Evolutionary conservation across 805 yeast genomes (phyloP).

Genomic region (Diddensiella santjacobensis): DNA sequence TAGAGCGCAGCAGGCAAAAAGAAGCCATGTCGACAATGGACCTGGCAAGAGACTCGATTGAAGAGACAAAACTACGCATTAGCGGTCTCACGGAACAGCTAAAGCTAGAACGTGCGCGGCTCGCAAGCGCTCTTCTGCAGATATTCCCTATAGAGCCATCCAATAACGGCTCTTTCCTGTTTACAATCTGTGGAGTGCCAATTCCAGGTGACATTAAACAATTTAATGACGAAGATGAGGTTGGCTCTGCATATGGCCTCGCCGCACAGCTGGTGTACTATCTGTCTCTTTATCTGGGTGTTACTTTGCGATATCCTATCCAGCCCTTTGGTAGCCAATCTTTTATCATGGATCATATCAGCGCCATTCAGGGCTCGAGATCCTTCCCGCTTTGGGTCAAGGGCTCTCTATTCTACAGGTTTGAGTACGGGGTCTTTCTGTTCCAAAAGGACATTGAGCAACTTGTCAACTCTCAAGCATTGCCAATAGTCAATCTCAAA

Average conservation of each 20-base stretch:
- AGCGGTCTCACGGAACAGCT: neutral
- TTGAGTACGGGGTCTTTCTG: constrained; percentile 48
- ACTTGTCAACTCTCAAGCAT: constrained; percentile 31
- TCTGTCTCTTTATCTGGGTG: constrained; percentile 40
- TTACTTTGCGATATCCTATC: constrained; percentile 49
- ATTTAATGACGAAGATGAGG: constrained; percentile 37
- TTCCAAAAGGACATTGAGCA: constrained; percentile 48
- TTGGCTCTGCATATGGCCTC: constrained; percentile 49
- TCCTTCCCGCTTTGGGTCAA: constrained; percentile 50
- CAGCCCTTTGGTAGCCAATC: constrained; percentile 47
- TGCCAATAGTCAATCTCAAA: constrained; percentile 33
- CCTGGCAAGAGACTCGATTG: neutral
- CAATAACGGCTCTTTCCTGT: constrained; percentile 23
- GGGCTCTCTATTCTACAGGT: constrained; percentile 41
- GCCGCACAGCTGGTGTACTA: constrained; percentile 41
- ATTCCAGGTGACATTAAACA: constrained; percentile 29
- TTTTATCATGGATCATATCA: constrained; percentile 46
- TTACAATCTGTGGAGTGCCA: constrained; percentile 35
- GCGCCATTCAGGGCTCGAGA: constrained; percentile 37
- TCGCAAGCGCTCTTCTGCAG: constrained; percentile 27
- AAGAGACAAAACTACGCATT: neutral
- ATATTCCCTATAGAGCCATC: constrained; percentile 24
- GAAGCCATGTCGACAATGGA: neutral
- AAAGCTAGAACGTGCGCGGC: constrained; percentile 25
- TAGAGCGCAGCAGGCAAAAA: neutral